phyloP scores from a whole-genome alignment of 345 rosid species.

The Ailanthus altissimus region DNA sequence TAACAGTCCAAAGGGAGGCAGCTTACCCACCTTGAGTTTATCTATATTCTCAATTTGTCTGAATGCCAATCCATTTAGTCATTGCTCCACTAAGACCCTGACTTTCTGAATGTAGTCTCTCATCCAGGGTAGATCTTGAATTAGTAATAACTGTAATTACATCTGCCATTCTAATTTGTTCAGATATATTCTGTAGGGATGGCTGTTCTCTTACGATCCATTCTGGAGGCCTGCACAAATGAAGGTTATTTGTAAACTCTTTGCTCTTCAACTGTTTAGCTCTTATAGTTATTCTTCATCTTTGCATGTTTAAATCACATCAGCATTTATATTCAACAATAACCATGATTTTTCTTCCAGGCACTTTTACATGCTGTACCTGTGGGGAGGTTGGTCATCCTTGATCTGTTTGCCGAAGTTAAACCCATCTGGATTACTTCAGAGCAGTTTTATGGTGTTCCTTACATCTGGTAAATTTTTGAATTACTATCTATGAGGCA shows the following conservation, averaged over 20 bases:
- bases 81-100: neutral
- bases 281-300: neutral
- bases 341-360: slow-evolving; percentile 33
- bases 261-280: slow-evolving; percentile 6
- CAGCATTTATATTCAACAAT: neutral
- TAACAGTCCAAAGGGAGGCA: neutral
- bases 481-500: neutral
- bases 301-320: slow-evolving; percentile 12
- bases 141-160: neutral
- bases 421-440: slow-evolving; percentile 69
- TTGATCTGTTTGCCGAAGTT: slow-evolving; percentile 74
- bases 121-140: neutral
- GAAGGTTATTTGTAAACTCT: slow-evolving; percentile 48
- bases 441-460: slow-evolving; percentile 72
- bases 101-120: neutral
- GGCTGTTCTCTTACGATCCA: slow-evolving; percentile 78
- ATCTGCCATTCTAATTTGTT: slow-evolving; percentile 21
- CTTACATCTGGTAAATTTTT: slow-evolving; percentile 63
- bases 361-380: slow-evolving; percentile 78
- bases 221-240: slow-evolving; percentile 79
- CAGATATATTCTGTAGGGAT: slow-evolving; percentile 45
- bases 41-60: neutral
- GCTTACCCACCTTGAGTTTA: neutral
- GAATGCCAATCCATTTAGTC: neutral
- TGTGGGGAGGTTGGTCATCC: slow-evolving; percentile 64